Evolutionary conservation across 805 yeast species (phyloP), one percentile per base, ranked within the genome.

Genomic region (Crinitomyces ghanaensis): DNA sequence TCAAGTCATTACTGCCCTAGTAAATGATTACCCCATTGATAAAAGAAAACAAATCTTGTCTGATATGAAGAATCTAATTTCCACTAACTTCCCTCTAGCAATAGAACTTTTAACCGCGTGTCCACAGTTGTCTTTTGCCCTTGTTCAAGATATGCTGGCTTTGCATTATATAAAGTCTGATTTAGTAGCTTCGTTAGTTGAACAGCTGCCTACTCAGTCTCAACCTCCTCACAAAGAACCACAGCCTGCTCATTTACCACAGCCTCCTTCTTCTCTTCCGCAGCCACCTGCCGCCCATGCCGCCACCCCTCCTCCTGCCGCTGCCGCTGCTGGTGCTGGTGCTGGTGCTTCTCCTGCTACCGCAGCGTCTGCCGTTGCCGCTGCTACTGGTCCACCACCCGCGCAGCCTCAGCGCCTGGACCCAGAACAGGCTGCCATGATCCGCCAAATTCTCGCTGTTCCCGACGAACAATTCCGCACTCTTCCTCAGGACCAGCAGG

Each of bases 61-160:
- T 22, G 85, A 80, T 40, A 66, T 81, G 11, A 70, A 74, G 46
- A 52, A 59, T 14, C 71, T 81, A 72, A 59, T 78, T 2, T 52
- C 56, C 3, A 65, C 63, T 18, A 67, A 75, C 38, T 80, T 82
- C 0, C 63, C 63, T 4, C 57, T 73, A 37, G 74, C 80, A 62
- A 67, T 62, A 33, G 68, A 66, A 26, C 57, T 86, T 21, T 59
- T 86, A 12, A 65, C 65, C 18, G 71, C 71, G 41, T 74, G 75
- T 38, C 96, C 96, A 0, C 96, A 88, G 53, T 61, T 88, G 29
- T 60, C 82, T 2, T 84, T 75, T 53, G 91, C 94, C 0, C 60
- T 83, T 19, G 88, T 85, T 2, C 95, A 86, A 49, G 63, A 76
- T 2, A 56, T 83, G 40, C 50, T 77, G 41, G 57, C 54, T 39